These are phyloP conservation scores for Ogataea pignaliae DNA, from an alignment of 805 yeast species.

Conservation along the genomic window DNA sequence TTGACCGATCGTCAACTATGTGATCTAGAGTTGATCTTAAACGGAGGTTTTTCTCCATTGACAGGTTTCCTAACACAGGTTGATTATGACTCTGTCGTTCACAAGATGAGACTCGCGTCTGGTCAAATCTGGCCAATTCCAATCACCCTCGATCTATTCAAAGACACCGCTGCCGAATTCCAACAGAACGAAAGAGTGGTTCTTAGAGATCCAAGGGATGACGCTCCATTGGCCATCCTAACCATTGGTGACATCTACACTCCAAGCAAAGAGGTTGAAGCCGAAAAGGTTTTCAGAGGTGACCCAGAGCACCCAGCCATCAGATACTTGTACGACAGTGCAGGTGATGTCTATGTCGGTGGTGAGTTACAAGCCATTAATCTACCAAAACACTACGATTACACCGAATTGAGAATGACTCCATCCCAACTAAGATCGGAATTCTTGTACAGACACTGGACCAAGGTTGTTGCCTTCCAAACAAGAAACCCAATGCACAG, in stretches of 20 bases:
- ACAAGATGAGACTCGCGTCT: constrained; percentile 61
- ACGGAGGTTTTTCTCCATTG: constrained; percentile 92
- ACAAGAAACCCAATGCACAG: constrained; percentile 99
- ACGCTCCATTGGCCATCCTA: constrained; percentile 72
- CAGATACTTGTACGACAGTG: constrained; percentile 62
- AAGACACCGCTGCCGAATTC: constrained; percentile 42
- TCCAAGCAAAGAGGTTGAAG: constrained; percentile 79
- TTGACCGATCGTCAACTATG: constrained; percentile 88
- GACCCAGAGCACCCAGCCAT: constrained; percentile 97
- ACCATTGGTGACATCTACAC: constrained; percentile 74
- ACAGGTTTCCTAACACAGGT: constrained; percentile 61
- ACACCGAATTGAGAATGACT: constrained; percentile 79
- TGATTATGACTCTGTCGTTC: constrained; percentile 66
- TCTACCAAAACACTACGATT: constrained; percentile 86
- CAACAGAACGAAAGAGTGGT: constrained; percentile 59
- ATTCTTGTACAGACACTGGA: constrained; percentile 79
- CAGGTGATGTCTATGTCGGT: constrained; percentile 84
- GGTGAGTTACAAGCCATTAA: constrained; percentile 81
- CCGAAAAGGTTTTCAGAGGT: constrained; percentile 85
- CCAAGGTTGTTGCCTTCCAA: constrained; percentile 91
- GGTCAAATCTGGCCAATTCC: constrained; percentile 92
- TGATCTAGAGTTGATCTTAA: constrained; percentile 84
- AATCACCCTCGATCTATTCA: constrained; percentile 75
- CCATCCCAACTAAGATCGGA: constrained; percentile 88
- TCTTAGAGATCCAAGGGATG: constrained; percentile 78